These are phyloP conservation scores for Passalora sequoiae DNA, from an alignment of 2,329 filamentous ascomycete species.

Conservation along the genomic window DNA sequence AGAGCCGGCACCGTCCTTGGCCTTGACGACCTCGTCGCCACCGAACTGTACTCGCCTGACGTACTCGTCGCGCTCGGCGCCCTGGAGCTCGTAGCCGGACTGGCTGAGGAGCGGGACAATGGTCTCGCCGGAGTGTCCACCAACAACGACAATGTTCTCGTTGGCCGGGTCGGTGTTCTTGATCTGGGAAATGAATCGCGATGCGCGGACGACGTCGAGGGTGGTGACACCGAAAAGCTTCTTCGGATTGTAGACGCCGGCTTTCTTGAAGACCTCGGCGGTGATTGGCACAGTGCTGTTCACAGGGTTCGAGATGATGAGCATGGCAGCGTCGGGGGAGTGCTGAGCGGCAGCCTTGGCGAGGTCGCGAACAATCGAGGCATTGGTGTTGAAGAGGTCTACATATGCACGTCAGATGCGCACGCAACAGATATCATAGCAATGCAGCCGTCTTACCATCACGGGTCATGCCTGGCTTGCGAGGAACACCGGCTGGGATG, in stretches of 20 bases:
- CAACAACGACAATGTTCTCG: conserved; percentile 93
- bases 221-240: conserved; percentile 99
- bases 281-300: conserved; percentile 99
- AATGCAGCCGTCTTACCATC: conserved; percentile 55
- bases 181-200: conserved; percentile 93
- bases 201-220: conserved; percentile 95
- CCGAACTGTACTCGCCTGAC: conserved; percentile 96
- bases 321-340: conserved; percentile 85
- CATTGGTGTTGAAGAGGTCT: conserved; percentile 99
- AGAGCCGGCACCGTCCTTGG: conserved; percentile 95
- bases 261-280: conserved; percentile 92
- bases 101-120: conserved; percentile 97
- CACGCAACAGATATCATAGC: neutral
- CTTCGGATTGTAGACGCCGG: conserved; percentile 97
- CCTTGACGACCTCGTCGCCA: conserved; percentile 98
- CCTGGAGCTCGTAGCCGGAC: conserved; percentile 79
- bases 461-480: conserved; percentile 99
- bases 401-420: neutral
- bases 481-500: conserved; percentile 96
- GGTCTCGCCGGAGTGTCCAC: conserved; percentile 95
- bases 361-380: conserved; percentile 96
- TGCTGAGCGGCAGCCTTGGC: conserved; percentile 89
- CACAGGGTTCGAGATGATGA: conserved; percentile 97
- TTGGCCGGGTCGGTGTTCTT: conserved; percentile 83
- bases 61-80: conserved; percentile 68